Conservation (phyloP, 1,284 basidiomycete genomes). For the Psilocybe mexicana region DNA sequence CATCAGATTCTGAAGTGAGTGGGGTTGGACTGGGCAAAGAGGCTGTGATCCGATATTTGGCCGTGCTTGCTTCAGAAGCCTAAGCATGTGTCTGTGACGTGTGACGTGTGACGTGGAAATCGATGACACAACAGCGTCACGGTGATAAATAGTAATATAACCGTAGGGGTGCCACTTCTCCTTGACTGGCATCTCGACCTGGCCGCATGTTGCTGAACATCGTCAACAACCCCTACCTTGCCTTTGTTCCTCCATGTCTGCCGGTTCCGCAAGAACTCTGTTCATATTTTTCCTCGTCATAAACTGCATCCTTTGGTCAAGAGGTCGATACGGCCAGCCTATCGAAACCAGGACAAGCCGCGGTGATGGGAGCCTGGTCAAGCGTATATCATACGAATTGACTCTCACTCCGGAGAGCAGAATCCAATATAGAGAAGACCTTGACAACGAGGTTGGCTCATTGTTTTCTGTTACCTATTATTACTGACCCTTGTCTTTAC, state of each 20-base stretch:
- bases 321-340: conserved; percentile 52
- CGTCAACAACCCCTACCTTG: conserved; percentile 2
- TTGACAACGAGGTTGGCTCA: conserved; percentile 25
- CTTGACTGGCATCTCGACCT: not conserved
- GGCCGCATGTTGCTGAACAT: conserved; percentile 11
- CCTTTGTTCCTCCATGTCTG: conserved; percentile 31
- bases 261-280: conserved; percentile 44
- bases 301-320: conserved; percentile 66
- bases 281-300: conserved; percentile 52
- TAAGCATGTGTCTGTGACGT: no score
- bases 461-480: conserved; percentile 1
- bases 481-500: not conserved
- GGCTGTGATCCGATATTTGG: not conserved
- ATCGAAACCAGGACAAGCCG: conserved; percentile 27
- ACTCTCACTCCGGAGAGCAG: conserved; percentile 26
- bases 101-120: no score
- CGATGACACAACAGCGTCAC: no score
- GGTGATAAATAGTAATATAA: no score
- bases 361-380: conserved; percentile 37
- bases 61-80: not conserved
- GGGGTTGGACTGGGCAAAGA: not conserved
- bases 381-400: conserved; percentile 40
- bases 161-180: not conserved
- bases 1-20: no score
- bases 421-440: conserved; percentile 21